Percentiles rank a stretch among this genome's conserved stretches.
These are phyloP conservation scores for Niebla homalea DNA, from an alignment of 495 filamentous ascomycete genomes.

Conservation along the genomic window DNA sequence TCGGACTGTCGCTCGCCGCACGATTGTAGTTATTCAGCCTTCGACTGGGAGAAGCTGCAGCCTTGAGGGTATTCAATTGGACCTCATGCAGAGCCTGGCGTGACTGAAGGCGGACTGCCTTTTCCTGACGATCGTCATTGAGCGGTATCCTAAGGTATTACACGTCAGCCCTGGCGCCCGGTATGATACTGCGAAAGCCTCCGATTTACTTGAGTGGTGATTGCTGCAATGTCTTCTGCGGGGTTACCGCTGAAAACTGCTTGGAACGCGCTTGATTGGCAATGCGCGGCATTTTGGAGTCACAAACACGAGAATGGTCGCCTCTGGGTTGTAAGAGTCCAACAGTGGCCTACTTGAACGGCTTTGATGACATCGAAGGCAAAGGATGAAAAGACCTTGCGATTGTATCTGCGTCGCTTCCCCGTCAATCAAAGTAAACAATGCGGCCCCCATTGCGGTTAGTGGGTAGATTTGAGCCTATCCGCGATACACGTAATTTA, in stretches of 20 bases:
- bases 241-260: constrained; percentile 41
- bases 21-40: constrained; percentile 52
- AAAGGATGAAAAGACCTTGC: no score
- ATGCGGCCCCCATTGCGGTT: no score
- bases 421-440: no score
- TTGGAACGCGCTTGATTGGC: constrained; percentile 41
- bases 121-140: constrained; percentile 90
- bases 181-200: constrained; percentile 1
- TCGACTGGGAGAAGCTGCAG: constrained; percentile 78
- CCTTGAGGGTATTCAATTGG: constrained; percentile 83
- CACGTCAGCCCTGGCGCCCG: constrained; percentile 6
- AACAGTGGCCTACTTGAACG: no score
- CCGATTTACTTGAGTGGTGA: constrained; percentile 55
- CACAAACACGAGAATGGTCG: neutral
- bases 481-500: no score
- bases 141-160: constrained; percentile 53
- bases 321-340: no score
- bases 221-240: constrained; percentile 39
- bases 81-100: constrained; percentile 78
- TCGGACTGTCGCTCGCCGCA: constrained; percentile 50
- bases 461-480: no score
- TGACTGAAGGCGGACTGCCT: constrained; percentile 74
- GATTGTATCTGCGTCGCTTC: no score
- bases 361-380: no score
- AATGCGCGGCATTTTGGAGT: constrained; percentile 57